Evolutionary conservation across 2,329 filamentous ascomycete genomes (phyloP).

Genomic region (Phaeosphaeriaceae sp.): DNA sequence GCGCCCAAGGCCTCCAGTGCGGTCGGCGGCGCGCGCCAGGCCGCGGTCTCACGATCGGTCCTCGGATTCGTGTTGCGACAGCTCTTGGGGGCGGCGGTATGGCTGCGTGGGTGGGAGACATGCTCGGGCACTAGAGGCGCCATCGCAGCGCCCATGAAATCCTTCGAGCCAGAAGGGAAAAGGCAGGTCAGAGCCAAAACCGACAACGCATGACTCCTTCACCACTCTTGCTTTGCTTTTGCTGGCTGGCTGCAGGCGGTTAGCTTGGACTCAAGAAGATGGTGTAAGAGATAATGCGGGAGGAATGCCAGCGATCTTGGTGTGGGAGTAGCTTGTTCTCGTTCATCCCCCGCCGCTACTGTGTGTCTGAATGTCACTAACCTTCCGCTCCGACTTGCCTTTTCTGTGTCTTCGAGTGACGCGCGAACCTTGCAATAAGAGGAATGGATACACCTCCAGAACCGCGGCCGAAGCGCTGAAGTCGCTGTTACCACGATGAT

Average conservation of each 20-base stretch:
- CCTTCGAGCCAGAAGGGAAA: slow-evolving; percentile 29
- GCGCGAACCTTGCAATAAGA: slow-evolving; percentile 4
- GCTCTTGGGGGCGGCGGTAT: slow-evolving; percentile 2
- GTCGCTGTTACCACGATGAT: background rate
- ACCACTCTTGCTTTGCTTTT: slow-evolving; percentile 10
- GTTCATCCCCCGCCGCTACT: slow-evolving; percentile 7
- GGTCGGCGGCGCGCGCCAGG: slow-evolving; percentile 21
- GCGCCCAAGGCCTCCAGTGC: slow-evolving; percentile 3
- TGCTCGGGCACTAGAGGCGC: slow-evolving; percentile 41
- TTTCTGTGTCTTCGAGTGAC: slow-evolving; percentile 8
- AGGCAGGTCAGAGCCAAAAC: slow-evolving; percentile 31
- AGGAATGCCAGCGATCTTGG: background rate
- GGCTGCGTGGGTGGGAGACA: slow-evolving; percentile 15
- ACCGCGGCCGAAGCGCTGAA: slow-evolving; percentile 2
- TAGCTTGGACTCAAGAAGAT: slow-evolving; percentile 8
- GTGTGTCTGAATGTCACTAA: background rate
- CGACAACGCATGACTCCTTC: slow-evolving; percentile 17
- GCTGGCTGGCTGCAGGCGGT: slow-evolving; percentile 11
- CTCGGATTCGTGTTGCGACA: slow-evolving; percentile 23
- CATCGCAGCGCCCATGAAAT: slow-evolving; percentile 31
- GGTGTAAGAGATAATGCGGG: slow-evolving; percentile 17
- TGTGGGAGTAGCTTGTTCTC: slow-evolving; percentile 9
- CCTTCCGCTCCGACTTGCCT: slow-evolving; percentile 14
- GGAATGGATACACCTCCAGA: slow-evolving; percentile 4
- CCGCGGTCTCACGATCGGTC: slow-evolving; percentile 27